Evolutionary conservation across 352 stramenopile genomes (phyloP).

Genomic region (Globisporangium alternatum): DNA sequence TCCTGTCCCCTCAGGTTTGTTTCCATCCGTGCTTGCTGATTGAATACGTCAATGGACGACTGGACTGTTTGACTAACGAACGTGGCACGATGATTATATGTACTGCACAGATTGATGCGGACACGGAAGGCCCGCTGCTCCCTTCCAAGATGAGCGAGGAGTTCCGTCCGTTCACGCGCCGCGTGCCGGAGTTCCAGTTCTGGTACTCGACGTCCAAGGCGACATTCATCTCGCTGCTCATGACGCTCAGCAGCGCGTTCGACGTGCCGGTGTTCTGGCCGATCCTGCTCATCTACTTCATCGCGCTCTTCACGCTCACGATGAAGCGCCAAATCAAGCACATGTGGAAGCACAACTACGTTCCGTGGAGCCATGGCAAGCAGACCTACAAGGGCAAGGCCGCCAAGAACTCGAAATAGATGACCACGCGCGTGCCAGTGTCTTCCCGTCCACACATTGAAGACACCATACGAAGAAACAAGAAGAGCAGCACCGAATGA

Average conservation of each 20-base stretch:
- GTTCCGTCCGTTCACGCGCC: slow-evolving; percentile 90
- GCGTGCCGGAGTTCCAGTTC: slow-evolving; percentile 99
- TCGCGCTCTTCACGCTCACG: slow-evolving; percentile 97
- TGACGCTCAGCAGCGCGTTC: slow-evolving; percentile 99
- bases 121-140: slow-evolving; percentile 87
- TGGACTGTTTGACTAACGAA: background rate
- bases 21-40: background rate
- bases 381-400: slow-evolving; percentile 91
- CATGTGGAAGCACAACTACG: slow-evolving; percentile 99
- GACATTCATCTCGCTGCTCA: slow-evolving; percentile 89
- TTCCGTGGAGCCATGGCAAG: slow-evolving; percentile 96
- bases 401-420: slow-evolving; percentile 80
- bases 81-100: background rate
- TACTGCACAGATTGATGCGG: slow-evolving; percentile 64
- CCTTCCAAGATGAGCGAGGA: slow-evolving; percentile 90
- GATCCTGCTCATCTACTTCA: slow-evolving; percentile 99
- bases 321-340: slow-evolving; percentile 99
- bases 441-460: background rate
- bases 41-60: too few species aligned
- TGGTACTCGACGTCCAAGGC: slow-evolving; percentile 93
- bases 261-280: slow-evolving; percentile 99
- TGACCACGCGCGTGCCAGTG: background rate
- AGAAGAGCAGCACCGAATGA: background rate
- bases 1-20: slow-evolving; percentile 95
- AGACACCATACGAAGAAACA: background rate